Percentiles rank a stretch among this genome's conserved stretches.
These are phyloP conservation scores for Aspergillus sojae DNA, from an alignment of 2,329 filamentous ascomycete genomes.

Conservation along the genomic window DNA sequence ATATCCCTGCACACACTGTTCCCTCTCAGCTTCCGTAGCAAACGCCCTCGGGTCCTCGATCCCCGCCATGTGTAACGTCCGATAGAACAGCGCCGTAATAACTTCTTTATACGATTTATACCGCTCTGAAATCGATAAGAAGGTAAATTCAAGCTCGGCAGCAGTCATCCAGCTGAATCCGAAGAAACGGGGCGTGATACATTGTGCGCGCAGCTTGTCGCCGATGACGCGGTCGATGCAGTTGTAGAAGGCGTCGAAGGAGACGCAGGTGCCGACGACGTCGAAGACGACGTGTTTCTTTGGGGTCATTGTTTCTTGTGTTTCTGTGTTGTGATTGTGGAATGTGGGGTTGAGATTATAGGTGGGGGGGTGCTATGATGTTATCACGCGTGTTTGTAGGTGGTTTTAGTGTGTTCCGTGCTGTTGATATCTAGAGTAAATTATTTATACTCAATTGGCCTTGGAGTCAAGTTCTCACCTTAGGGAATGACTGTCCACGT, in stretches of 20 bases:
- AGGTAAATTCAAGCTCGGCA: constrained; percentile 51
- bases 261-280: constrained; percentile 54
- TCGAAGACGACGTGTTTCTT: constrained; percentile 54
- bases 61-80: constrained; percentile 45
- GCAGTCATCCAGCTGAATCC: constrained; percentile 49
- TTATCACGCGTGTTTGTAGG: not conserved
- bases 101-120: constrained; percentile 46
- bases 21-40: constrained; percentile 44
- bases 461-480: not conserved
- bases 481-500: not conserved
- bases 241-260: constrained; percentile 46
- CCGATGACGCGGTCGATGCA: constrained; percentile 44
- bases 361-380: not conserved
- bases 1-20: constrained; percentile 42
- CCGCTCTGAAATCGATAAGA: constrained; percentile 44
- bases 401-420: not conserved
- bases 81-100: constrained; percentile 48
- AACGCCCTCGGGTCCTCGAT: constrained; percentile 42
- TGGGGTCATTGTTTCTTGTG: constrained; percentile 1
- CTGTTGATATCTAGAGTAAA: too few relatives aligned
- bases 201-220: constrained; percentile 32
- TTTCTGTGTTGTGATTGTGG: not conserved
- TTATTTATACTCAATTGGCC: not conserved
- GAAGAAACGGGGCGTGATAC: constrained; percentile 42
- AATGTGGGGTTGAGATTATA: not conserved